These are phyloP conservation scores for Dissophora globulifera DNA, from an alignment of 192 early-diverging fungal species.

Conservation along the genomic window DNA sequence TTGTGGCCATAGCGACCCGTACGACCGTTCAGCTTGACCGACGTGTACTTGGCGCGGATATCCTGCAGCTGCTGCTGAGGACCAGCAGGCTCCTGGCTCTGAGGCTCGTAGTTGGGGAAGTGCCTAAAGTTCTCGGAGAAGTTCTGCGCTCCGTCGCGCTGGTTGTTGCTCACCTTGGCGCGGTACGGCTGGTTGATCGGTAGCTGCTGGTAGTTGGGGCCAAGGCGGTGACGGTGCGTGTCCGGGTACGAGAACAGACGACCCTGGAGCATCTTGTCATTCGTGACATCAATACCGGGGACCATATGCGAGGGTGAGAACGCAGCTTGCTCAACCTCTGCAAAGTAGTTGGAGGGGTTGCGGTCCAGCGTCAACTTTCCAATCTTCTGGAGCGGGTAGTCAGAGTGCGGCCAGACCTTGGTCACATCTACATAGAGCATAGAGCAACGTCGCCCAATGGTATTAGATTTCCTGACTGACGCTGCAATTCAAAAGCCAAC, in stretches of 20 bases:
- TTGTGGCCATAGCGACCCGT: constrained; percentile 70
- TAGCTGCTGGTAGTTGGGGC: constrained; percentile 81
- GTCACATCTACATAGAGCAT: constrained; percentile 80
- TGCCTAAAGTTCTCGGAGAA: constrained; percentile 68
- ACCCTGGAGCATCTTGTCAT: constrained; percentile 87
- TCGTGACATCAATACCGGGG: constrained; percentile 82
- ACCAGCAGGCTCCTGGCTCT: constrained; percentile 60
- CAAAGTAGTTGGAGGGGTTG: constrained; percentile 88
- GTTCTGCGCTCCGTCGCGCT: constrained; percentile 78
- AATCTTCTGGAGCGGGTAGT: constrained; percentile 79
- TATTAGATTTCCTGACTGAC: too few relatives aligned
- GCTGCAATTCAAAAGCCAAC: too few relatives aligned
- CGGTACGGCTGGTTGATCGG: constrained; percentile 83
- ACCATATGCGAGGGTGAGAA: constrained; percentile 83
- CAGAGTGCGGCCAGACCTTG: constrained; percentile 84
- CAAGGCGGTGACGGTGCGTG: constrained; percentile 88
- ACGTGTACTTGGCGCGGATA: constrained; percentile 59
- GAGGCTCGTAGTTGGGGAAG: constrained; percentile 82
- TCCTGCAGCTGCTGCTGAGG: constrained; percentile 69
- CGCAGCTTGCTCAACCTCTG: constrained; percentile 85
- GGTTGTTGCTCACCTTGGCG: constrained; percentile 69
- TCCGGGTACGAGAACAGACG: constrained; percentile 88
- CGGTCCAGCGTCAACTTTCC: constrained; percentile 83
- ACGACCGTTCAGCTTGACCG: constrained; percentile 59
- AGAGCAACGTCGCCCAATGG: too few relatives aligned